Evolutionary conservation across 2,329 filamentous ascomycete genomes (phyloP).

Genomic region (Nigrospora sphaerica): DNA sequence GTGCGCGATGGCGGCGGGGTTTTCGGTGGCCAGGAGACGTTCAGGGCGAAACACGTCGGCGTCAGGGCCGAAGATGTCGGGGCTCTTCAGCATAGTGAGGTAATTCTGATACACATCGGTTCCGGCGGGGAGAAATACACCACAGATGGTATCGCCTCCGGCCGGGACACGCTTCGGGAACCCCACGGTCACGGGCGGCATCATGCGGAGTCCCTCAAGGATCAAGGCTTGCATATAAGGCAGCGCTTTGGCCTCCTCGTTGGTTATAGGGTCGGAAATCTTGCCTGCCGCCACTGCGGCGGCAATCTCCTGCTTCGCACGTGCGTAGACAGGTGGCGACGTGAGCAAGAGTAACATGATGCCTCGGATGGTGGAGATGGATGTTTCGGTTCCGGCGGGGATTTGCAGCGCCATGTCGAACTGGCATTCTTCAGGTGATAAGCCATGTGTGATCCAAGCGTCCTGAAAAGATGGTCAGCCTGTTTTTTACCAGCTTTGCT

Average conservation of each 20-base stretch:
- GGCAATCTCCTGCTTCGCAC: slow-evolving; percentile 7
- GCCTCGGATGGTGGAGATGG: slow-evolving; percentile 7
- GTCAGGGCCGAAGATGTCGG: slow-evolving; percentile 1
- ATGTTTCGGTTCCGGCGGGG: slow-evolving; percentile 10
- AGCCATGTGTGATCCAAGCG: slow-evolving; percentile 15
- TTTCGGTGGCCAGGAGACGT: slow-evolving; percentile 4
- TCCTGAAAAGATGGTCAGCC: slow-evolving; percentile 7
- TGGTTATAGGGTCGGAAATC: slow-evolving; percentile 8
- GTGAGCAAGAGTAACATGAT: slow-evolving; percentile 9
- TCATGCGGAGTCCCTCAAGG: slow-evolving; percentile 6
- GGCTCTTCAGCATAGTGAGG: background rate
- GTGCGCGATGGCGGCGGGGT: background rate
- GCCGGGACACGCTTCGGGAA: slow-evolving; percentile 8
- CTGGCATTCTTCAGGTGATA: slow-evolving; percentile 15
- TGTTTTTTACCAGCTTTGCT: background rate
- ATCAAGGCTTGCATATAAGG: slow-evolving; percentile 11
- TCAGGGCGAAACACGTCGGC: slow-evolving; percentile 5
- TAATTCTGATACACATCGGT: slow-evolving; percentile 4
- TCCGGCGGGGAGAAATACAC: slow-evolving; percentile 4
- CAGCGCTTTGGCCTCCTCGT: slow-evolving; percentile 9
- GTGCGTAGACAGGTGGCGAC: slow-evolving; percentile 7
- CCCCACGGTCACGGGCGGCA: slow-evolving; percentile 4
- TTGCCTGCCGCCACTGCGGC: slow-evolving; percentile 5
- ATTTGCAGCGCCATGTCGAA: slow-evolving; percentile 16
- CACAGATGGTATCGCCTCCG: slow-evolving; percentile 6